Base-by-base conservation (phyloP, 2,329 filamentous ascomycete species). In the Malbranchea zuffiana region DNA sequence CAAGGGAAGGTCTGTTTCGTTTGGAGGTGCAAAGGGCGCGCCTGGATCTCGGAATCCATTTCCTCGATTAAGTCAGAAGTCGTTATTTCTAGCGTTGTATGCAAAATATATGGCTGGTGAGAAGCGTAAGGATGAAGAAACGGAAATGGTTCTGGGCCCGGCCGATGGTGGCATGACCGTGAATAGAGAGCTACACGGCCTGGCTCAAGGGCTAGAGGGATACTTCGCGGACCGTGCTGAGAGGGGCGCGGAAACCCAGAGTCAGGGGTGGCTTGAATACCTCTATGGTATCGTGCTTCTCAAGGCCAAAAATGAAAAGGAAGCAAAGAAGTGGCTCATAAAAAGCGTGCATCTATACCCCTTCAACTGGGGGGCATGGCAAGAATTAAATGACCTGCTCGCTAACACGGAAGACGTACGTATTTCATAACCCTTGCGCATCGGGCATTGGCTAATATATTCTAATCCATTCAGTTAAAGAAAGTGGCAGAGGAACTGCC, bases 361-460 rank as follows among this genome's bases (percentile, higher is more conserved):
- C 1, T 94, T 87, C 73, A 94, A 96, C 54, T 98, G 90, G 90
- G 85, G 86, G 5, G 87, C 86, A 44, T 98, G 90, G 90, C 72
- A 90, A 41, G 90, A 98, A 62, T 74, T 98, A 57, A 83, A 82
- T 3, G 78, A 78, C 25, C 68, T 96, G 17, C 74, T 94, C 42
- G 75, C 76, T 23, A 78, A 81, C 21, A 71, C 81, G 6, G 86
- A 95, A 58, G 84, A 94, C 60, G 80, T 90, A 60, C 60, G 76
- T 65, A 43, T 19, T 45, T 38, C 11, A 34, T 8, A 20, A 12
- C 15, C 23, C 8, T 24, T 33, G 26, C 31, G 34, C 48, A 44
- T 57, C 39, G 12, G 11, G 10, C n/a, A 17, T 21, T 20, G 27
- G 28, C 36, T 43, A 30, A 42, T 27, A 23, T 24, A 8, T 19